phyloP scores from a whole-genome alignment of 345 rosid genomes.

The Pistacia vera region DNA sequence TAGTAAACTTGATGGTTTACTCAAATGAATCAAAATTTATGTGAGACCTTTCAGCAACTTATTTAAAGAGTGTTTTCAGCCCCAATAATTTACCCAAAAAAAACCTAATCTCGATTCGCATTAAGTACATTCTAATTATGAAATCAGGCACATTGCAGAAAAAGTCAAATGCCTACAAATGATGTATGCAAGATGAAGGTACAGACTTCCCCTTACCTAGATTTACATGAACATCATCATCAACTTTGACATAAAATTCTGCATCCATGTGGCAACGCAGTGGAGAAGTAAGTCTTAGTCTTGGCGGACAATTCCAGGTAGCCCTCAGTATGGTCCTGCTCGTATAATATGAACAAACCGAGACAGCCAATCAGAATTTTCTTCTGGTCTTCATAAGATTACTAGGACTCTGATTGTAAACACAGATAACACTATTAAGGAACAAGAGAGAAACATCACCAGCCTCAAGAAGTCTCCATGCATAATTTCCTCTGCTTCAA shows the following conservation, averaged over 20 bases:
- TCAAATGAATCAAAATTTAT: not conserved
- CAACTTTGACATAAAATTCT: conserved; percentile 90
- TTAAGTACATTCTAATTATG: not conserved
- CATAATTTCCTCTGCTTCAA: conserved; percentile 69
- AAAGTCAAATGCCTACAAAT: not conserved
- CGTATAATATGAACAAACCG: conserved; percentile 5
- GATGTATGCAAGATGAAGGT: conserved; percentile 3
- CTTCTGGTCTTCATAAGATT: not conserved
- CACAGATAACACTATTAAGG: conserved; percentile 7
- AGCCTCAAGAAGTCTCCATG: conserved; percentile 86
- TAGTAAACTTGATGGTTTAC: not conserved
- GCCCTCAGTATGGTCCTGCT: conserved; percentile 84
- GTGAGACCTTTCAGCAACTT: too few relatives aligned
- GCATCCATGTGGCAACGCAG: conserved; percentile 89
- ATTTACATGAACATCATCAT: conserved; percentile 94
- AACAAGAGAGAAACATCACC: conserved; percentile 42
- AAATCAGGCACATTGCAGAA: not conserved
- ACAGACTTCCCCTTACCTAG: conserved; percentile 46
- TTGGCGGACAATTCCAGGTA: conserved; percentile 82
- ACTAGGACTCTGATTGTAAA: not conserved
- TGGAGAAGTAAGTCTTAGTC: conserved; percentile 77
- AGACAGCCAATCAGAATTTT: conserved; percentile 9
- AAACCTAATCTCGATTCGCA: not conserved
- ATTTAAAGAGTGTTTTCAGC: not conserved
- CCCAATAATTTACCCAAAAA: not conserved